These are phyloP conservation scores for Ceratocystis ficicola DNA, from an alignment of 2,329 filamentous ascomycete species.

Conservation along the genomic window DNA sequence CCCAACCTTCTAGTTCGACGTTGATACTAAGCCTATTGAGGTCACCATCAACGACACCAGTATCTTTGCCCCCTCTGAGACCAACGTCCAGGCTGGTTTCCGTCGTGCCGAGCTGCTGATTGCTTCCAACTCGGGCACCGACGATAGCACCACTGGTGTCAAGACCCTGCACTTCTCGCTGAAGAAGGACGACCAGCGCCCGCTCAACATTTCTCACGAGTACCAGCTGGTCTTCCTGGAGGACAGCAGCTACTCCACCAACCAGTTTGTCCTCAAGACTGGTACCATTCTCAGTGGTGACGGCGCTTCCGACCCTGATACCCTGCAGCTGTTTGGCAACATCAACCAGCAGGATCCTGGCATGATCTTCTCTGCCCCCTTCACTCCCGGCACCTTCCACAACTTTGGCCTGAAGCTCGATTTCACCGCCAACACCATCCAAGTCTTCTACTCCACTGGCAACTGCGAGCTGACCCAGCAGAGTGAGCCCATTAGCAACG, in stretches of 20 bases:
- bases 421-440: conserved; percentile 43
- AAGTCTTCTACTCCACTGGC: conserved; percentile 45
- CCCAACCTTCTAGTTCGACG: conserved; percentile 32
- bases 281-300: conserved; percentile 38
- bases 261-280: conserved; percentile 44
- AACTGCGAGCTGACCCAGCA: conserved; percentile 35
- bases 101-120: conserved; percentile 47
- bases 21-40: conserved; percentile 36
- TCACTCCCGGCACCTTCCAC: conserved; percentile 42
- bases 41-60: conserved; percentile 46
- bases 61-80: conserved; percentile 42
- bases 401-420: conserved; percentile 50
- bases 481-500: conserved; percentile 34
- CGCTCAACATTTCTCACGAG: conserved; percentile 48
- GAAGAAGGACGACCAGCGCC: conserved; percentile 38
- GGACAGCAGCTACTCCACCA: conserved; percentile 36
- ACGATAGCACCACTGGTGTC: conserved; percentile 40
- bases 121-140: conserved; percentile 38
- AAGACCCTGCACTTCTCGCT: conserved; percentile 52
- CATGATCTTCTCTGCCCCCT: conserved; percentile 40
- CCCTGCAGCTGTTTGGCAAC: conserved; percentile 37
- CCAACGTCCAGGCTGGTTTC: conserved; percentile 46
- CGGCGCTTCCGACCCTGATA: conserved; percentile 29
- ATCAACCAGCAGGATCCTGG: conserved; percentile 36
- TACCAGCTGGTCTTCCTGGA: conserved; percentile 46